A percentile compares a stretch with the other conserved stretches of the same genome.
phyloP scores from a whole-genome alignment of 164 flowering plant species.

The Cinnamomum micranthum region DNA sequence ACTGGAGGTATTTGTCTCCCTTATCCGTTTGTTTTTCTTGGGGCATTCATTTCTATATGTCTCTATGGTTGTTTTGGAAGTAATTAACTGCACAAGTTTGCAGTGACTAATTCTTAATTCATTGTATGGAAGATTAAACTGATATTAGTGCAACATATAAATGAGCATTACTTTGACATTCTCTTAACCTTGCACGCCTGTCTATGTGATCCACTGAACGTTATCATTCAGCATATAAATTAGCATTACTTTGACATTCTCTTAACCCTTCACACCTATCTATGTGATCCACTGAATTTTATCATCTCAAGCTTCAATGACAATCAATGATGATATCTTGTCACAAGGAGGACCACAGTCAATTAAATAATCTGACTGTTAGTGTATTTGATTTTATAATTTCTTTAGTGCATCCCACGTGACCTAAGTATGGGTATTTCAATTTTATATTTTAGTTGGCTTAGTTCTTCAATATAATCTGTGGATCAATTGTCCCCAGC shows the following conservation, averaged over 20 bases:
- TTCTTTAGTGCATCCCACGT: not conserved
- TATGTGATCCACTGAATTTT: not conserved
- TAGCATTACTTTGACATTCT: not conserved
- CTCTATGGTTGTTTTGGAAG: not conserved
- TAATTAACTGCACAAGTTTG: not conserved
- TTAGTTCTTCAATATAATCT: not conserved
- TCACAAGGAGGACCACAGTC: not conserved
- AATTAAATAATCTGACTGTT: not conserved
- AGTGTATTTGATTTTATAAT: not conserved
- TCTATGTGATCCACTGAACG: not conserved
- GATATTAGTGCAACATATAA: not conserved
- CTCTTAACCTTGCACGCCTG: not conserved
- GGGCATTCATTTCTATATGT: not conserved
- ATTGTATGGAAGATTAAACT: not conserved
- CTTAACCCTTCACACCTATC: not conserved
- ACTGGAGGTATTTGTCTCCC: conserved; percentile 64
- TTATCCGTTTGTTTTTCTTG: not conserved
- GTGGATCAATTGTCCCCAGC: not conserved
- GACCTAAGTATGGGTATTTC: not conserved
- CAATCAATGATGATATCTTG: not conserved
- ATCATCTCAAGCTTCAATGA: not conserved
- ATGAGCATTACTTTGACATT: not conserved
- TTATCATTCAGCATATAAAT: not conserved
- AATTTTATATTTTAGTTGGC: not conserved
- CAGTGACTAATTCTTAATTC: not conserved